Evolutionary conservation across 2,329 filamentous ascomycete genomes (phyloP).

Genomic region (Lecanicillium sp.): DNA sequence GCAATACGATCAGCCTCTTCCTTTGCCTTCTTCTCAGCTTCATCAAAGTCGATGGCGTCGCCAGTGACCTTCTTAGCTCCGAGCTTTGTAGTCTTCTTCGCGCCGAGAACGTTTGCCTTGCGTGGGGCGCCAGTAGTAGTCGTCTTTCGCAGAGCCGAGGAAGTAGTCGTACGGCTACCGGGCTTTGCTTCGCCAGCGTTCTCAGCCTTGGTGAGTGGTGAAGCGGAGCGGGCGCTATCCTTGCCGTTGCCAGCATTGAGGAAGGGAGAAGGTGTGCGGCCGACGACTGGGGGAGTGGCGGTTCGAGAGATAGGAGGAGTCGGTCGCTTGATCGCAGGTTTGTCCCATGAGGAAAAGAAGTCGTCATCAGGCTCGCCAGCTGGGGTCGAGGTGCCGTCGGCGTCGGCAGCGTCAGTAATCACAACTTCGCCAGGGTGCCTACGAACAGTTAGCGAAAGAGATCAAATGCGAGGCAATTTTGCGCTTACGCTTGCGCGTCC

Average conservation of each 20-base stretch:
- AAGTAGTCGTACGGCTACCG: slow-evolving; percentile 65
- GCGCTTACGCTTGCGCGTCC: slow-evolving; percentile 75
- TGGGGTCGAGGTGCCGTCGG: slow-evolving; percentile 66
- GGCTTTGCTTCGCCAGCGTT: slow-evolving; percentile 46
- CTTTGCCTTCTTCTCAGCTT: slow-evolving; percentile 92
- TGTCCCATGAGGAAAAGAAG: slow-evolving; percentile 99
- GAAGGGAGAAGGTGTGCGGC: slow-evolving; percentile 84
- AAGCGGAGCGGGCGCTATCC: slow-evolving; percentile 67
- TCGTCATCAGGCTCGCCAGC: slow-evolving; percentile 82
- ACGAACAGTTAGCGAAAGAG: too few species aligned
- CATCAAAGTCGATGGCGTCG: slow-evolving; percentile 88
- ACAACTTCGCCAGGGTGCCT: slow-evolving; percentile 77
- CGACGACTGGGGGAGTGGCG: slow-evolving; percentile 71
- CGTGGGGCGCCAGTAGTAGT: slow-evolving; percentile 54
- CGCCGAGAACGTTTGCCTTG: slow-evolving; percentile 78
- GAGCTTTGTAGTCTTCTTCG: slow-evolving; percentile 74
- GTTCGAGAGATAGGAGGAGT: slow-evolving; percentile 89
- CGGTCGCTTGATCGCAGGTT: slow-evolving; percentile 91
- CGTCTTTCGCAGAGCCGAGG: slow-evolving; percentile 75
- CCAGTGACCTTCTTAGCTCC: slow-evolving; percentile 84
- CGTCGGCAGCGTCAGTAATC: slow-evolving; percentile 63
- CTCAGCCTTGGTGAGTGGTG: slow-evolving; percentile 63
- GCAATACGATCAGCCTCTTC: slow-evolving; percentile 95
- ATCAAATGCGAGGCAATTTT: too few species aligned
- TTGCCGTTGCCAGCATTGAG: slow-evolving; percentile 72